Base-by-base conservation (phyloP, 78 protist genomes). In the Mastigamoeba balamuthi region DNA sequence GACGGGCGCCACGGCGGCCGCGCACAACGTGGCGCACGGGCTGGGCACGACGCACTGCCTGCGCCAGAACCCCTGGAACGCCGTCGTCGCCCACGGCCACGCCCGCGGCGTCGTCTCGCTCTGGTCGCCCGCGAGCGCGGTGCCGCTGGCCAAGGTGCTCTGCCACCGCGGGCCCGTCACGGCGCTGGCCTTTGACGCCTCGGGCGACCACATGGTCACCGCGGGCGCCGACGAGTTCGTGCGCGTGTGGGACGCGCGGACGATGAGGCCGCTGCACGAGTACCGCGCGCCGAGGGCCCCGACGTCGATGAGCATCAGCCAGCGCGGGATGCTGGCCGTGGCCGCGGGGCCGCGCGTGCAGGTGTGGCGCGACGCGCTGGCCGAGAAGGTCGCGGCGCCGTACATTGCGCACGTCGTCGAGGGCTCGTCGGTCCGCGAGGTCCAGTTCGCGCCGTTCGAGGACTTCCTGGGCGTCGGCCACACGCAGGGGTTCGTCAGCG, bases 171-270 rank as follows among this genome's bases (percentile, higher is more conserved):
- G 84, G 6, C 72, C 91, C 8, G 69, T 91, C 66, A 35, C 23
- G 0, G 77, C 66, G 35, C 3, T 88, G 17, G 88, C 89, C 2
- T 41, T 90, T 27, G 87, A 86, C 44, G 66, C 23, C 3, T n/a
- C 74, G 1, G 97, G 97, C 5, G 35, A 58, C 53, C 82, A 39
- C 40, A 40, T 77, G 43, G 42, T 43, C 5, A 82, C 86, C 0
- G 38, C 81, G 0, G 86, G 86, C 25, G 9, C 23, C 6, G 81
- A 82, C 39, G 9, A 53, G 17, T 48, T 82, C 79, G 63, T 96
- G 72, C 87, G 91, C 63, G 78, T 97, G 37, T 97, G 97, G 95
- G 99, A 97, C 52, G 29, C 94, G 10, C 76, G 99, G 27, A 97
- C 84, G 25, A 91, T 69, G 73, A 76, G 78, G 75, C 41, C 77